Evolutionary conservation across 192 early-diverging fungal genomes (phyloP).

Genomic region (Pecoramyces ruminantium): DNA sequence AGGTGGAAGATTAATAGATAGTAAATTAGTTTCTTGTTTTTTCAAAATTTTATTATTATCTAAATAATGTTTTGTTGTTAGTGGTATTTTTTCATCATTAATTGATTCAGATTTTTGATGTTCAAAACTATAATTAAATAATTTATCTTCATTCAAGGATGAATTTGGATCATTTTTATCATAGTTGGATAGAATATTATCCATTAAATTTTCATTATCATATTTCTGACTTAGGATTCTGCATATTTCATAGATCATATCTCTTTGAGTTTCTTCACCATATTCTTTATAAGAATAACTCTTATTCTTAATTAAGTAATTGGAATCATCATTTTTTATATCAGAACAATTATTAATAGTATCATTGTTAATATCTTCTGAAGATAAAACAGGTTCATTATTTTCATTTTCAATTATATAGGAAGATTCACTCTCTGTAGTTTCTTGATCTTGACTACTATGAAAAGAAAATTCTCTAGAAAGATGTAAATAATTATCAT

Average conservation of each 20-base stretch:
- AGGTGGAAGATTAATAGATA: neutral
- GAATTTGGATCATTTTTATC: neutral
- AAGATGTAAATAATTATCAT: neutral
- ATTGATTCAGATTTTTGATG: neutral
- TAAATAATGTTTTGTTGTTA: neutral
- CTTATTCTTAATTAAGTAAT: neutral
- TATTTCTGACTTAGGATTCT: neutral
- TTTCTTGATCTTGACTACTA: neutral
- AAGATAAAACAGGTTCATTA: neutral
- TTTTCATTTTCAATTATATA: neutral
- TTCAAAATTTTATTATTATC: neutral
- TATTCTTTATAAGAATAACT: neutral
- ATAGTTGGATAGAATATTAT: neutral
- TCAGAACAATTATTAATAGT: neutral
- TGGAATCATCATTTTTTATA: neutral
- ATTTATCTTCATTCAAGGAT: neutral
- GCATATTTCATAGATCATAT: neutral
- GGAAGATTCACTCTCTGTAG: neutral
- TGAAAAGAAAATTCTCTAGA: neutral
- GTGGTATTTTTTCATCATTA: neutral
- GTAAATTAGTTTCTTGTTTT: neutral
- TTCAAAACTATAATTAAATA: neutral
- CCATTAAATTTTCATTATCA: neutral
- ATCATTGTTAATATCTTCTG: neutral
- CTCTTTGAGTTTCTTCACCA: neutral